Evolutionary conservation across 306 rosid genomes (phyloP).

Genomic region (Abrus precatorius): DNA sequence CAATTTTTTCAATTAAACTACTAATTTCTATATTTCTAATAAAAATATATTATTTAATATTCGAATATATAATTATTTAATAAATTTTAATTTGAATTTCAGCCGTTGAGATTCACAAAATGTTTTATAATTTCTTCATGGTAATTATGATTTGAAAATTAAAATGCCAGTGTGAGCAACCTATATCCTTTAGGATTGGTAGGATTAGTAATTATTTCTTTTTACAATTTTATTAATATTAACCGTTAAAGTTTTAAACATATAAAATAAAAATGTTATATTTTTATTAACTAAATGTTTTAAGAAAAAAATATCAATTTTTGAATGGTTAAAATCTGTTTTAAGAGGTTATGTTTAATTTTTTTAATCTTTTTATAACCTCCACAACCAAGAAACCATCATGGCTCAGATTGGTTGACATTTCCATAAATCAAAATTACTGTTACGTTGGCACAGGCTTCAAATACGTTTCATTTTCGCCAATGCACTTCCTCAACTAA

Average conservation of each 20-base stretch:
- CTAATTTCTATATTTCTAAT: background rate
- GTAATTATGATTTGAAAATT: constrained; percentile 11
- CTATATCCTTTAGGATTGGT: background rate
- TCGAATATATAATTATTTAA: background rate
- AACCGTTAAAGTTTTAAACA: too few relatives aligned
- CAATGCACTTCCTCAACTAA: too few relatives aligned
- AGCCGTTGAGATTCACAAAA: background rate
- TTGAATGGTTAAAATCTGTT: too few relatives aligned
- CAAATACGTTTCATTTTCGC: too few relatives aligned
- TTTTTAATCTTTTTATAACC: background rate
- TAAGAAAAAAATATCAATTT: too few relatives aligned
- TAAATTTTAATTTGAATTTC: background rate
- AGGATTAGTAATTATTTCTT: background rate
- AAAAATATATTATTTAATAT: background rate
- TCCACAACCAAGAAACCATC: background rate
- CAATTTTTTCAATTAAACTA: too few relatives aligned
- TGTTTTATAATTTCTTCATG: background rate
- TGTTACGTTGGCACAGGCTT: background rate
- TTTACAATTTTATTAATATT: too few relatives aligned
- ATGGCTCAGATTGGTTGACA: background rate
- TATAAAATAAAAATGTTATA: too few relatives aligned
- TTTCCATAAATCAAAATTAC: background rate
- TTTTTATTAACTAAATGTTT: too few relatives aligned
- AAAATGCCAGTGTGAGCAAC: background rate
- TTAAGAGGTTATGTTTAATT: too few relatives aligned